A percentile compares a stretch with the other conserved stretches of the same genome.
Evolutionary conservation across 2,329 filamentous ascomycete species (phyloP).

Genomic region (Dactylellina leptospora): DNA sequence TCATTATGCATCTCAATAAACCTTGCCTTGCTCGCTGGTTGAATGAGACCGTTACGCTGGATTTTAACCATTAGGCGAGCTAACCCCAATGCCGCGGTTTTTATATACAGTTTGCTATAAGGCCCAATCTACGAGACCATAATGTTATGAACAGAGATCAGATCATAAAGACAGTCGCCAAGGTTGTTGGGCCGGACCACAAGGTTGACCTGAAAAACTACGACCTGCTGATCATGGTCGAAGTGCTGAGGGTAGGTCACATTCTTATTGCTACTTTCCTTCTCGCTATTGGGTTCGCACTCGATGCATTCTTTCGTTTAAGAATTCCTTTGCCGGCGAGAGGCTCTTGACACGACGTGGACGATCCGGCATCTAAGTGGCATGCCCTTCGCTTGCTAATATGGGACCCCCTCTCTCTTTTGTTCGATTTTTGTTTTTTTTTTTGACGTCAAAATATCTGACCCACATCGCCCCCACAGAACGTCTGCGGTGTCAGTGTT

Average conservation of each 20-base stretch:
- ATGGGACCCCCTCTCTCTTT: conserved; percentile 14
- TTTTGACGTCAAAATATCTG: conserved; percentile 23
- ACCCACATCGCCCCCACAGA: conserved; percentile 64
- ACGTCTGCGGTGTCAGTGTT: conserved; percentile 79
- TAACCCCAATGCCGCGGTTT: conserved; percentile 34
- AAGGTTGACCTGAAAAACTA: conserved; percentile 80
- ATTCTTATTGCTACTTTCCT: conserved; percentile 48
- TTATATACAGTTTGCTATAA: conserved; percentile 76
- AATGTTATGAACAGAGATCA: conserved; percentile 69
- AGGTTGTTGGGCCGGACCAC: conserved; percentile 72
- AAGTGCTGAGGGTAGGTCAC: conserved; percentile 75
- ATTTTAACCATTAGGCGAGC: conserved; percentile 53
- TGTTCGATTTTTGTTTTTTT: conserved; percentile 36
- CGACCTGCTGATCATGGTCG: conserved; percentile 80
- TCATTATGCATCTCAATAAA: conserved; percentile 32
- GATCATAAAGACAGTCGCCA: conserved; percentile 76
- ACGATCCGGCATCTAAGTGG: neutral
- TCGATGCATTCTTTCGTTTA: conserved; percentile 36
- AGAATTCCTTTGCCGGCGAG: conserved; percentile 30
- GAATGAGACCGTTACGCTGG: conserved; percentile 39
- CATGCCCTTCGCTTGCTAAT: conserved; percentile 39
- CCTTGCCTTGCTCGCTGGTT: conserved; percentile 32
- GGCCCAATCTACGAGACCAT: conserved; percentile 65
- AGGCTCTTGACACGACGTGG: conserved; percentile 15
- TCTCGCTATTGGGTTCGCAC: neutral